Conservation (phyloP, 2,329 filamentous ascomycete species). For the Myriosclerotinia curreyana region DNA sequence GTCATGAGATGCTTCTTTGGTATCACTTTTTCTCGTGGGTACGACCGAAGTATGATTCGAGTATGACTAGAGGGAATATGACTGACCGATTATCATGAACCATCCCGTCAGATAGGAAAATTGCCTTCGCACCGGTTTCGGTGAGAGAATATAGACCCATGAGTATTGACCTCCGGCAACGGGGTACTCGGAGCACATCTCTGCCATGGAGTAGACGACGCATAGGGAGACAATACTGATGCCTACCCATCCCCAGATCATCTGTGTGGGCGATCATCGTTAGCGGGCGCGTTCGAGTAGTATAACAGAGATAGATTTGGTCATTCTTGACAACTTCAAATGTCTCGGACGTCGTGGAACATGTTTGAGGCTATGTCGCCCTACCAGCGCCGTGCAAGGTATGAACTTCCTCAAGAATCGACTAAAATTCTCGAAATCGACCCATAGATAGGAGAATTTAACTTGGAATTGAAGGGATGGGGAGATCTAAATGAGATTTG, state of each 20-base stretch:
- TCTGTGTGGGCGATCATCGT: constrained; percentile 33
- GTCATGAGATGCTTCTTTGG: constrained; percentile 12
- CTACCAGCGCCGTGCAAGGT: constrained; percentile 11
- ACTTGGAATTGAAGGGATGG: constrained; percentile 1
- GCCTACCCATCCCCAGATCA: constrained; percentile 56
- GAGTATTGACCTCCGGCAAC: constrained; percentile 56
- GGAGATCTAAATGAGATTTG: constrained; percentile 12
- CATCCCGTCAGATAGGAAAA: constrained; percentile 48
- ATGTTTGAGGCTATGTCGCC: constrained; percentile 15
- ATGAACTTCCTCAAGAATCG: background rate
- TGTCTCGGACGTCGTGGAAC: constrained; percentile 23
- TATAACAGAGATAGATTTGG: constrained; percentile 9
- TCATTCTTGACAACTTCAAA: constrained; percentile 20
- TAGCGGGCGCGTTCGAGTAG: constrained; percentile 6
- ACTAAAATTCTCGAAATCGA: constrained; percentile 12
- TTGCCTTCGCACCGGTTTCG: constrained; percentile 45
- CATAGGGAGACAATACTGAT: constrained; percentile 50
- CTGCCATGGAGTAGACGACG: constrained; percentile 57
- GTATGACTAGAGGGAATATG: constrained; percentile 2
- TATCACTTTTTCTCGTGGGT: background rate
- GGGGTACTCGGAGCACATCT: constrained; percentile 56
- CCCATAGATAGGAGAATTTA: constrained; percentile 21
- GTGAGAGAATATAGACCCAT: constrained; percentile 56
- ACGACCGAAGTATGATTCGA: background rate
- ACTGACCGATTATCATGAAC: constrained; percentile 47